These are phyloP conservation scores for Salicornia ramosissima DNA, from an alignment of 148 eudicot species.

Conservation along the genomic window DNA sequence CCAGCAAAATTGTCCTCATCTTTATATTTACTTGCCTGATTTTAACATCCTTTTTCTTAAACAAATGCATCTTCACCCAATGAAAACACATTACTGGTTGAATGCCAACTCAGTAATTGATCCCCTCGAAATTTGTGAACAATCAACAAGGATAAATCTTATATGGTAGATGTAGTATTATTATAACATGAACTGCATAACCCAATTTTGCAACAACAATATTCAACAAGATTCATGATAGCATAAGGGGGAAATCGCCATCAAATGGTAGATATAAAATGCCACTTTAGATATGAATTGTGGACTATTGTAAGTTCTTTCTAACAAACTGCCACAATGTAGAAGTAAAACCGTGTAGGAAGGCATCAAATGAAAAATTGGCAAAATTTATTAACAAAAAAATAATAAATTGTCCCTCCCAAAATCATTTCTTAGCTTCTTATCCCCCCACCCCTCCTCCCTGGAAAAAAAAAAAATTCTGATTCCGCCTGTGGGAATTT, in stretches of 20 bases:
- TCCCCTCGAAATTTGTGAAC: background rate
- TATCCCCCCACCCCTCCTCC: too few species aligned
- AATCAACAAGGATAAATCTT: background rate
- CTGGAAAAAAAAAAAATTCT: too few species aligned
- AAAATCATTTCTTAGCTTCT: too few species aligned
- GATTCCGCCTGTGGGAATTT: too few species aligned
- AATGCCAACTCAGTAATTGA: background rate
- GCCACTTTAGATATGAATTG: background rate
- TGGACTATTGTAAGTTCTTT: slow-evolving; percentile 1
- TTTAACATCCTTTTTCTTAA: background rate
- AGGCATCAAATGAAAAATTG: too few species aligned
- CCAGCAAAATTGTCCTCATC: too few species aligned
- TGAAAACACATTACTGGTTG: background rate
- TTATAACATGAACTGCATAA: too few species aligned
- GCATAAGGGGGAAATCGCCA: too few species aligned
- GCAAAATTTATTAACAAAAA: too few species aligned
- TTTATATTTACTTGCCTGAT: background rate
- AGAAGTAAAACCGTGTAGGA: background rate
- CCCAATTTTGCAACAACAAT: background rate
- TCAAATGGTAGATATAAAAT: too few species aligned
- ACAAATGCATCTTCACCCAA: background rate
- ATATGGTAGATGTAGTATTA: too few species aligned
- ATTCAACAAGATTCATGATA: background rate
- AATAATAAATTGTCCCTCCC: too few species aligned
- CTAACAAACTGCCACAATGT: background rate